Base-by-base conservation (phyloP, 2,329 filamentous ascomycete species). In the Bertia moriformis region DNA sequence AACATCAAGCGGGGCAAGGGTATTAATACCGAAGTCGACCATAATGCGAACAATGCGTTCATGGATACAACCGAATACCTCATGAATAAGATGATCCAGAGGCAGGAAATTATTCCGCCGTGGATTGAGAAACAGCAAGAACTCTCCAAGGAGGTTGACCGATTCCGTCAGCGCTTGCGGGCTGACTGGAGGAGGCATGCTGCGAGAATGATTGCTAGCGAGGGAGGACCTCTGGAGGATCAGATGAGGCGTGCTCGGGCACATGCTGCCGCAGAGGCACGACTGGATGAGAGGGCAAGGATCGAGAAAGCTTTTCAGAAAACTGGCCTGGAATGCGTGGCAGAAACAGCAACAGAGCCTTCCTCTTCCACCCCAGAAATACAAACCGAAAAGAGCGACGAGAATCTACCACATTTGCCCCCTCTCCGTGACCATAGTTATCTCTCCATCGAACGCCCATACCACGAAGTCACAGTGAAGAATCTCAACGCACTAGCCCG, bases 101-200 rank as follows among this genome's bases (percentile, higher is more conserved):
- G 71, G 51, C 77, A 82, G 51, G 76, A 81, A 29, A 76, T 81
- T 43, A 71, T 79, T 3, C 77, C 77, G 4, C 76, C 76, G 0
- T 82, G 77, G 77, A 81, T 82, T 37, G 78, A 82, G 53, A 81
- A 81, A 51, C 77, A 82, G 53, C 77, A 81, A 48, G 75, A 80
- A 47, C 59, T 82, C 4, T 63, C 69, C 1, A 61, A 59, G 27
- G 66, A 71, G 14, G 58, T 69, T 2, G 66, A 58, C 18, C 64
- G 62, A 18, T 82, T 82, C 48, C 63, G 77, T 4, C 57, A 59
- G 18, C 58, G 73, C 12, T 49, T 82, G 40, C 58, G 75, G 32
- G 59, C 55, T 4, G 73, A 78, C 39, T 81, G 76, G 76, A 67
- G 66, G 46, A 62, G 74, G 42, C 73, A 79, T 57, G 73, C 73